Base-by-base conservation (phyloP, 805 yeast genomes). In the Crinitomyces ghanaensis region DNA sequence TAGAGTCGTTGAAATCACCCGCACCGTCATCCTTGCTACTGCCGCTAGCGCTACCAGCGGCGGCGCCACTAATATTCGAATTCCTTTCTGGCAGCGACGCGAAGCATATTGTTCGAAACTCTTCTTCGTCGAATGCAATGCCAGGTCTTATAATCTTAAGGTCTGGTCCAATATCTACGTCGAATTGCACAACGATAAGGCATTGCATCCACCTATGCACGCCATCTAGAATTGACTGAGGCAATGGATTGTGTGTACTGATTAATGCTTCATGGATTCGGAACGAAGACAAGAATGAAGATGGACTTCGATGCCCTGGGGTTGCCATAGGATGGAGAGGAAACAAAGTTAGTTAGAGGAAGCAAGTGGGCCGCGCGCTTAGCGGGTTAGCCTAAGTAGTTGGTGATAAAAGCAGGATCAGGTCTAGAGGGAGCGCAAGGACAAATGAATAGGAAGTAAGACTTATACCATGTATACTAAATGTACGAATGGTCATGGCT, bases 241-340 rank as follows among this genome's bases (percentile, higher is more conserved):
- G 37, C 6, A 34, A 25, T 8, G 29, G 16, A 14, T 34, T 27
- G 11, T 29, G 33, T 9, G 37, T 34, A 11, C 32, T 31, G 13
- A 48, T 40, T 26, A 47, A 36, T 14, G 40, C 31, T 30, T 48
- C 49, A 28, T 48, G 50, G 43, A 46, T 43, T 11, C 39, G 74
- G 72, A 44, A 77, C 74, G 23, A 60, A 55, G 41, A 55, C 62
- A 42, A 51, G 70, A 46, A 65, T 57, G 50, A 54, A 56, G 34
- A 59, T 52, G 49, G 67, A 54, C n/a, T n/a, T n/a, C n/a, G n/a
- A n/a, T n/a, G n/a, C n/a, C n/a, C n/a, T n/a, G n/a, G n/a, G n/a
- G n/a, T n/a, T n/a, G n/a, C n/a, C n/a, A n/a, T n/a, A n/a, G n/a
- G n/a, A n/a, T n/a, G n/a, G n/a, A n/a, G n/a, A n/a, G n/a, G n/a